Evolutionary conservation across 371 early-diverging fungal genomes (phyloP), one percentile per base, ranked within the genome.

Genomic region (Actinomortierella ambigua): DNA sequence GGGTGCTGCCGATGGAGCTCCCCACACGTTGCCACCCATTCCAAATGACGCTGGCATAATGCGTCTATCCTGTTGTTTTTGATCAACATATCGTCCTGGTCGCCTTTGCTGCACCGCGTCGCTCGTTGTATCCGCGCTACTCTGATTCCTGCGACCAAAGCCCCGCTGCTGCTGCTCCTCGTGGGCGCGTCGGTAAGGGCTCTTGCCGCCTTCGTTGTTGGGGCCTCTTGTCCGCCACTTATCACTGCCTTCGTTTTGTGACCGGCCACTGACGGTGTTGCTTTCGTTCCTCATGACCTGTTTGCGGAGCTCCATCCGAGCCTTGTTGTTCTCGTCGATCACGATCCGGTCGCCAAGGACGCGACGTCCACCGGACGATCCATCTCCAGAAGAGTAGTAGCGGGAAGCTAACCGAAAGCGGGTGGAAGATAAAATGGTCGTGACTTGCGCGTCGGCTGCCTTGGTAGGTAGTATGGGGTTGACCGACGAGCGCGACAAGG

Each of bases 241-340:
- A 34, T 34, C 11, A 34, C 34, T 11, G 11, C 42, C 26, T 29
- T 28, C 3, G 17, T 43, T 3, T 27, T 53, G 13, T 23, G 22
- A 6, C 26, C 34, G 44, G 20, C 26, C 27, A 3, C 26, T 26
- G 44, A 20, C 20, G 3, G 39, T 57, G 20, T 14, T 55, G 18
- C 41, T 40, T 20, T 29, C 57, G 49, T 44, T 55, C 22, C 28
- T 40, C 52, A 70, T 61, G 28, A 56, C 51, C 39, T 75, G 64
- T 43, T 55, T 54, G 24, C 75, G 63, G 26, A 75, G 57, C 24
- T 75, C 75, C 68, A 75, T 75, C 26, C 75, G 63, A 56, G 68
- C 23, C 44, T 55, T 62, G 11, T 56, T 52, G 53, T 75, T 68
- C 15, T 48, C 40, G 58, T 75, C 75, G 44, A 75, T 63, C 29